Base-by-base conservation (phyloP, 108 stramenopile species). In the Nitzschia putrida region DNA sequence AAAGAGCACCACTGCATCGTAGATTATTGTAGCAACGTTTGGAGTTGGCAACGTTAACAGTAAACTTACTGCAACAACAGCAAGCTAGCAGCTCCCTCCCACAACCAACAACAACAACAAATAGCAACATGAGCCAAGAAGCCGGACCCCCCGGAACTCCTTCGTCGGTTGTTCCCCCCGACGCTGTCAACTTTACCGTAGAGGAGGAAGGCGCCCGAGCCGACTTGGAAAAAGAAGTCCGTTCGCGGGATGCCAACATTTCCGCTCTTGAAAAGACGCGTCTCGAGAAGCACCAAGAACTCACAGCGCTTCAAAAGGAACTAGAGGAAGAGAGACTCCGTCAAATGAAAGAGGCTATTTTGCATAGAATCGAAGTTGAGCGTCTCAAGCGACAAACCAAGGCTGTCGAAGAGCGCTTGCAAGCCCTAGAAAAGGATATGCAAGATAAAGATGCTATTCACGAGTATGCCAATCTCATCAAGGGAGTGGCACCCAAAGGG, bases 391-490 rank as follows among this genome's bases (percentile, higher is more conserved):
- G 76, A 22, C 79, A 82, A 61, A 85, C 81, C 45, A 60, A 69
- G 50, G 80, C 75, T 11, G 71, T 88, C 57, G 77, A 82, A 63
- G 83, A 83, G 37, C 78, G 86, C 11, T 56, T 89, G 23, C 73
- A 80, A 10, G 76, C 76, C 9, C 65, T 89, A 61, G 91, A 92
- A 70, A 74, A 68, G 59, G 84, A 88, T 57, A 82, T 92, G 76
- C 71, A 68, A 52, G 81, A 86, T 50, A 82, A 82, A 69, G 79
- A 82, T 39, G 85, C 85, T 49, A 82, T 85, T 69, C 79, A 80
- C 18, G 85, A 85, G 67, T 85, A 85, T 64, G 85, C 85, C 57
- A 82, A 82, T 51, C 58, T 85, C 12, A 85, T 85, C 79, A 82
- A 85, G 68, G 79, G 81, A n/a, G 81, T 82, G n/a, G 85, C 85